A percentile compares a stretch with the other conserved stretches of the same genome.
These are phyloP conservation scores for Adansonia madagascariensis DNA, from an alignment of 441 rosid genomes.

Conservation along the genomic window DNA sequence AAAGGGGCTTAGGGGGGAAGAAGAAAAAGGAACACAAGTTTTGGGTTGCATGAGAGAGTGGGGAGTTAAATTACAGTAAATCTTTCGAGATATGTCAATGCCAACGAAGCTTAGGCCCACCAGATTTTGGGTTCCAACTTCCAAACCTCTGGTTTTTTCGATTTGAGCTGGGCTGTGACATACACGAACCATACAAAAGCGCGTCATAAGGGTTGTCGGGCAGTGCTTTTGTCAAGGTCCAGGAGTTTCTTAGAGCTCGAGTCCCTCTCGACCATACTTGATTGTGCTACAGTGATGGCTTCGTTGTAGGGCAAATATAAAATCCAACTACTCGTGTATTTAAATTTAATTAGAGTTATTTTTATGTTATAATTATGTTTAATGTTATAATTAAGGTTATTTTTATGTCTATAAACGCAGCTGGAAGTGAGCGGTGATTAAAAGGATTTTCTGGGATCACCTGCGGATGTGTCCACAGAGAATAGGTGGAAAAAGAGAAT, in stretches of 20 bases:
- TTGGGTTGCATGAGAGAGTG: background rate
- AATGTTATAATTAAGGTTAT: too few species aligned
- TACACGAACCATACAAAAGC: constrained; percentile 28
- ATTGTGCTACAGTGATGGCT: too few species aligned
- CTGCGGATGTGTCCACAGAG: constrained; percentile 18
- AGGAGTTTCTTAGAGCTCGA: too few species aligned
- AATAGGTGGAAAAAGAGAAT: background rate
- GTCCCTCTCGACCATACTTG: too few species aligned
- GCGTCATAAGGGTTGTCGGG: constrained; percentile 33
- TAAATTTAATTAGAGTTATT: too few species aligned
- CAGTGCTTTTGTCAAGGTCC: constrained; percentile 1
- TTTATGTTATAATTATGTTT: too few species aligned
- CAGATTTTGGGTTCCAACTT: constrained; percentile 16
- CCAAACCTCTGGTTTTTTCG: constrained; percentile 31
- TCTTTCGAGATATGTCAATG: constrained; percentile 46
- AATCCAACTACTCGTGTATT: too few species aligned
- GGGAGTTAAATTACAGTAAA: constrained; percentile 33
- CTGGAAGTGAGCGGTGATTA: background rate
- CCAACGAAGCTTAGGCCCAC: constrained; percentile 51
- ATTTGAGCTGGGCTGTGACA: constrained; percentile 2
- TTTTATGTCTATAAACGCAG: background rate
- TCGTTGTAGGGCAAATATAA: background rate
- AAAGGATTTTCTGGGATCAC: constrained; percentile 1
- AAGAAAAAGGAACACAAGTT: background rate
- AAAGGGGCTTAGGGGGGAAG: background rate